These are phyloP conservation scores for Dioszegia crocea DNA, from an alignment of 768 basidiomycete genomes.

Conservation along the genomic window DNA sequence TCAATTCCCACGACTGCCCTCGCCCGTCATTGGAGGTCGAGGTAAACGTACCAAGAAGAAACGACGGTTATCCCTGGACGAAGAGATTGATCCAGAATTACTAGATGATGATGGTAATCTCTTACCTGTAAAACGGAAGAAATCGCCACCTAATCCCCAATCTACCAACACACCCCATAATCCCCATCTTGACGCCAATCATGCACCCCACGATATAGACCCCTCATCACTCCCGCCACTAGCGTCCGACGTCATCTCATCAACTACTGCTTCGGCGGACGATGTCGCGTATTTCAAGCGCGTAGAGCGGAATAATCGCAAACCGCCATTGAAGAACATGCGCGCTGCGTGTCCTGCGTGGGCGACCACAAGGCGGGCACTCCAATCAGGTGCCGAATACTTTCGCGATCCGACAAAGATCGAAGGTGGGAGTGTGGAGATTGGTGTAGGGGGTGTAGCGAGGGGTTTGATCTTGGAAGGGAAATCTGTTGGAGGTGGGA, in stretches of 20 bases:
- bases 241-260: not conserved
- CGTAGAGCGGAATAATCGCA: conserved; percentile 21
- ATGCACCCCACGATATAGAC: too few relatives aligned
- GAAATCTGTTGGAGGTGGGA: conserved; percentile 13
- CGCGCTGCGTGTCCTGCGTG: conserved; percentile 35
- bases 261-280: conserved; percentile 1
- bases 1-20: too few relatives aligned
- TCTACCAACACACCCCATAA: not conserved
- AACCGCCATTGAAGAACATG: conserved; percentile 20
- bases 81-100: conserved; percentile 16
- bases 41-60: conserved; percentile 27
- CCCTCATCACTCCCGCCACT: too few relatives aligned
- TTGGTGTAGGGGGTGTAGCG: conserved; percentile 39
- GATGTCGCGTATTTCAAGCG: conserved; percentile 27
- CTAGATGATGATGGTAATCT: conserved; percentile 11
- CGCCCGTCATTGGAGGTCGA: conserved; percentile 2
- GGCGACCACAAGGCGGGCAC: conserved; percentile 29
- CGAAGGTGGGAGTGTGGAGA: conserved; percentile 36
- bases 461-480: conserved; percentile 43
- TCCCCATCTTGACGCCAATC: not conserved
- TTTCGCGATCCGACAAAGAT: conserved; percentile 31
- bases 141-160: not conserved
- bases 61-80: conserved; percentile 18
- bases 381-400: conserved; percentile 33
- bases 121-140: not conserved